Conservation (phyloP, 108 stramenopile genomes). For the Bacterosira constricta region DNA sequence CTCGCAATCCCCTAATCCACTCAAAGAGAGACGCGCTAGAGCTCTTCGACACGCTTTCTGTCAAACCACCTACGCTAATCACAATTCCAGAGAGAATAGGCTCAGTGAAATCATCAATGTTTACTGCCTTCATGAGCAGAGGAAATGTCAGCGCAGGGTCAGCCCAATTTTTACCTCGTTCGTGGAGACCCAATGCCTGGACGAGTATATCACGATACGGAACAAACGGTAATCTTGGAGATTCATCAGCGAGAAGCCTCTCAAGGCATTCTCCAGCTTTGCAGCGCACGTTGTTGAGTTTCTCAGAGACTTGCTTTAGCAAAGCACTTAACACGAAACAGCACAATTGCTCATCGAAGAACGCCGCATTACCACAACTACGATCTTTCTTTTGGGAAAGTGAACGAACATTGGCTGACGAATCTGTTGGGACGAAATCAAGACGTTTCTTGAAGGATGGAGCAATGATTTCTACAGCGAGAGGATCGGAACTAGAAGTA, state of each 20-base stretch:
- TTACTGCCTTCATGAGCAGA: constrained; percentile 64
- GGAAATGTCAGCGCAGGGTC: constrained; percentile 70
- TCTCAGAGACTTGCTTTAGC: constrained; percentile 91
- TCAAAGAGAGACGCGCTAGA: constrained; percentile 72
- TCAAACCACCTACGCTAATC: constrained; percentile 93
- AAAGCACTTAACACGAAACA: constrained; percentile 59
- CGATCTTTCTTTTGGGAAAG: background rate
- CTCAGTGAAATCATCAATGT: constrained; percentile 74
- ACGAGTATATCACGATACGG: constrained; percentile 42
- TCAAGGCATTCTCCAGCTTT: constrained; percentile 83
- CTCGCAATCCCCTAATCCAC: constrained; percentile 68
- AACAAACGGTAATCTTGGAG: constrained; percentile 59
- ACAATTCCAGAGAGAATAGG: constrained; percentile 85
- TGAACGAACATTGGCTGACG: background rate
- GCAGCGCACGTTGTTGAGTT: constrained; percentile 88
- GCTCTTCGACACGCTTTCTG: constrained; percentile 87
- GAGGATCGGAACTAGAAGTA: background rate
- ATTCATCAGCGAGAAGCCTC: constrained; percentile 50
- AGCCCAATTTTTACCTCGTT: constrained; percentile 53
- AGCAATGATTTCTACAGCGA: background rate
- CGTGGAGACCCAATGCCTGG: constrained; percentile 39
- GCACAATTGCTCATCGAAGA: constrained; percentile 50
- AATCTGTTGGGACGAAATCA: background rate
- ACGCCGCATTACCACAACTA: background rate
- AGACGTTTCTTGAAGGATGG: constrained; percentile 34